Base-by-base conservation (phyloP, 176 grass and related monocot genomes). In the Triticum dicoccoides region DNA sequence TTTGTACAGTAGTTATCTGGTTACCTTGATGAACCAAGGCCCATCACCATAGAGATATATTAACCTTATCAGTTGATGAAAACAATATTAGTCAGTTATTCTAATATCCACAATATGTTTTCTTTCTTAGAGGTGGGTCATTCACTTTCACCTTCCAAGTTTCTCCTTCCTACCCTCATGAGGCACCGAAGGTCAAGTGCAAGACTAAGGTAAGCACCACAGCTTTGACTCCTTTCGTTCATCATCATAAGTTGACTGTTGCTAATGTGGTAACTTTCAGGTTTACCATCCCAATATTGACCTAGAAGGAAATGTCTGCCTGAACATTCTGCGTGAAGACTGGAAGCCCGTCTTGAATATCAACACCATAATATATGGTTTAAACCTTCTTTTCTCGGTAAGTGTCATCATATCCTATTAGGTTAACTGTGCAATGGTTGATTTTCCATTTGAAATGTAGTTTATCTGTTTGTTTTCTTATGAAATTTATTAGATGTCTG, bases 171-270 rank as follows among this genome's bases (percentile, higher is more conserved):
- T 97, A 97, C 83, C 95, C 95, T 91, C 95, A 97, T 61, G 95
- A 97, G 75, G 92, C 95, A 15, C 95, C 95, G 27, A 97, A 97
- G 86, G 95, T 97, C 65, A 97, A 94, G 27, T 97, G 95, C 86
- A 97, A 97, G 86, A 97, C 95, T 9, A 94, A 97, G 95, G 95
- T 97, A 94, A 34, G 33, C 54, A 21, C 54, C 54, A 58, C 18
- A 58, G 54, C 17, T 18, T 58, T 21, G 18, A 58, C 54, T 58
- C 18, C 18, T 58, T 58, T 58, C 54, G 21, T 8, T 58, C 17
- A 58, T 21, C 54, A 21, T 58, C 5, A 58, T 58, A 58, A 58
- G 54, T 58, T 58, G 54, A 21, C 18, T 21, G 21, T 58, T 58
- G 2, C 54, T 58, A 21, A 58, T 58, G 15, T 5, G 1, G 54